Percentiles rank a stretch among this genome's conserved stretches.
phyloP scores from a whole-genome alignment of 78 protist genomes.

The Tieghemostelium lacteum region DNA sequence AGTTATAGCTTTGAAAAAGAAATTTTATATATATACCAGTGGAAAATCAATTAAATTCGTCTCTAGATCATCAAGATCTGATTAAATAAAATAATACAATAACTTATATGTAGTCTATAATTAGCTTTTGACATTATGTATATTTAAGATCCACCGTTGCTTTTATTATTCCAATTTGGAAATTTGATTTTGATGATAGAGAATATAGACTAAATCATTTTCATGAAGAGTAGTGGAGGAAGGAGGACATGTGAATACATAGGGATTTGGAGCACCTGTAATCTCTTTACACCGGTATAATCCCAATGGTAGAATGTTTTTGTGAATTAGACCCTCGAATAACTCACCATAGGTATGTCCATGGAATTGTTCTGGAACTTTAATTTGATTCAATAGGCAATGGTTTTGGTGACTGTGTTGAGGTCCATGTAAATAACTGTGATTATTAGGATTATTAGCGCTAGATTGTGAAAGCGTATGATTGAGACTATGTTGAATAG shows the following conservation, averaged over 20 bases:
- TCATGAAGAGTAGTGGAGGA: constrained; percentile 47
- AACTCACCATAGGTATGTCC: constrained; percentile 53
- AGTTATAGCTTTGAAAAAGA: too few relatives aligned
- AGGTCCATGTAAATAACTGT: neutral
- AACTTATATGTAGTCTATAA: neutral
- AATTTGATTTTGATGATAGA: constrained; percentile 28
- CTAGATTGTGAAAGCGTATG: neutral
- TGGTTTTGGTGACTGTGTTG: constrained; percentile 10
- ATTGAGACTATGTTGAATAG: neutral
- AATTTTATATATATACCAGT: neutral
- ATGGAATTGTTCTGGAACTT: constrained; percentile 61
- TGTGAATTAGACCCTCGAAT: constrained; percentile 40
- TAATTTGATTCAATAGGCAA: constrained; percentile 68
- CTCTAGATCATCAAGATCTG: neutral
- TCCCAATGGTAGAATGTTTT: constrained; percentile 60
- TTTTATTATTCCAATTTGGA: neutral
- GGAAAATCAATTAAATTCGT: neutral
- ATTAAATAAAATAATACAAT: neutral
- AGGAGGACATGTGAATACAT: constrained; percentile 75
- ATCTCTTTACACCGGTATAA: constrained; percentile 66
- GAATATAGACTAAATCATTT: constrained; percentile 66
- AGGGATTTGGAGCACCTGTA: constrained; percentile 76
- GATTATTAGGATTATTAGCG: neutral
- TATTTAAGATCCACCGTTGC: neutral
- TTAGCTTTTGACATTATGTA: neutral